Percentiles rank a stretch among this genome's conserved stretches.
Conservation (phyloP, 2,329 filamentous ascomycete genomes). For the Coniochaeta prunicola region DNA sequence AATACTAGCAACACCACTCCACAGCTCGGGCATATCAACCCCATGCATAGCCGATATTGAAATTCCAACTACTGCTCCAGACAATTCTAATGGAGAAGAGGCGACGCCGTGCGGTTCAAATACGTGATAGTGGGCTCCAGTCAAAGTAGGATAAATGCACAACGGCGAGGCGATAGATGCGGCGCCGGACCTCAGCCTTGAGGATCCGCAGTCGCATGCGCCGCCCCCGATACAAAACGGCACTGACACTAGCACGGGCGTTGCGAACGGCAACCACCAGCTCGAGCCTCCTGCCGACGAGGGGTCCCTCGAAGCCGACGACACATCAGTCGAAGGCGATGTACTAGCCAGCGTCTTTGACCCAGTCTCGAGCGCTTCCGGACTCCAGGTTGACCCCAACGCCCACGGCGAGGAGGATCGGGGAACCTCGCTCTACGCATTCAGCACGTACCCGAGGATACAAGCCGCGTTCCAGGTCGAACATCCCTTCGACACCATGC, state of each 20-base stretch:
- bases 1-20: neutral
- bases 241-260: neutral
- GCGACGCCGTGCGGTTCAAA: neutral
- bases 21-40: neutral
- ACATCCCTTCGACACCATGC: slow-evolving; percentile 9
- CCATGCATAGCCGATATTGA: neutral
- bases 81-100: slow-evolving; percentile 1
- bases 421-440: slow-evolving; percentile 13
- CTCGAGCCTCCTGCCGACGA: neutral
- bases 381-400: slow-evolving; percentile 8
- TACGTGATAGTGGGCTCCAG: neutral
- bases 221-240: neutral
- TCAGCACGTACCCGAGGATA: slow-evolving; percentile 15
- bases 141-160: slow-evolving; percentile 1
- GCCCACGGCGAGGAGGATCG: slow-evolving; percentile 7
- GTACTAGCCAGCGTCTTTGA: neutral
- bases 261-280: neutral
- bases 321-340: neutral
- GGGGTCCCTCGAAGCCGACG: neutral
- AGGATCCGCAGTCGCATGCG: neutral
- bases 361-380: neutral
- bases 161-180: neutral
- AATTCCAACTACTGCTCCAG: neutral
- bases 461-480: slow-evolving; percentile 12
- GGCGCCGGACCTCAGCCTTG: neutral